These are phyloP conservation scores for Vanilla planifolia DNA, from an alignment of 106 monocot species.

Conservation along the genomic window DNA sequence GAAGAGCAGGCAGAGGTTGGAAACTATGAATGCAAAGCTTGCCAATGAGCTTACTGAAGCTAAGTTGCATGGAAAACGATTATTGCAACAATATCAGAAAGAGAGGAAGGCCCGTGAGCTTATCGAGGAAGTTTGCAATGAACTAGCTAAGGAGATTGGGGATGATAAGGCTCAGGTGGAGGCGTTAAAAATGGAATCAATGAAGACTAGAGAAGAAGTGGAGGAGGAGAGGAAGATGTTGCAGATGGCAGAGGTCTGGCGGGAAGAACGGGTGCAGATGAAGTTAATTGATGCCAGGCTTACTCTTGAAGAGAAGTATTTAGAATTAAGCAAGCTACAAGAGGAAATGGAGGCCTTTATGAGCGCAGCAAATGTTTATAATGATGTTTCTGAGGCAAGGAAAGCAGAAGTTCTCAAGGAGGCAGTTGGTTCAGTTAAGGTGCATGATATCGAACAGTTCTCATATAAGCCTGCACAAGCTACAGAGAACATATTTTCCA, in stretches of 20 bases:
- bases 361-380: not conserved
- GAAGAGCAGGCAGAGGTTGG: conserved; percentile 53
- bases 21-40: conserved; percentile 69
- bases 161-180: conserved; percentile 87
- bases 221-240: conserved; percentile 95
- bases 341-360: conserved; percentile 58
- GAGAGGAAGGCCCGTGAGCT: conserved; percentile 79
- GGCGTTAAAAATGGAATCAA: conserved; percentile 57
- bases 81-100: conserved; percentile 76
- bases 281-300: conserved; percentile 92
- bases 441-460: conserved; percentile 67
- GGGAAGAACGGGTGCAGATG: conserved; percentile 99
- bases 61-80: conserved; percentile 54
- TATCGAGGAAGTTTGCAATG: conserved; percentile 90
- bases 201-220: conserved; percentile 67
- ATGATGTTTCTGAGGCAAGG: conserved; percentile 18
- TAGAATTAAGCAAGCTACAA: conserved; percentile 51
- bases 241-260: conserved; percentile 99
- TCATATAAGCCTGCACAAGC: conserved; percentile 54
- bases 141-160: conserved; percentile 84
- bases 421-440: conserved; percentile 32
- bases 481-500: conserved; percentile 76
- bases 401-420: conserved; percentile 62
- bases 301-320: conserved; percentile 78
- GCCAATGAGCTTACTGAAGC: conserved; percentile 70